Conservation (phyloP, 2,329 filamentous ascomycete species). For the Cladosporium sp. region DNA sequence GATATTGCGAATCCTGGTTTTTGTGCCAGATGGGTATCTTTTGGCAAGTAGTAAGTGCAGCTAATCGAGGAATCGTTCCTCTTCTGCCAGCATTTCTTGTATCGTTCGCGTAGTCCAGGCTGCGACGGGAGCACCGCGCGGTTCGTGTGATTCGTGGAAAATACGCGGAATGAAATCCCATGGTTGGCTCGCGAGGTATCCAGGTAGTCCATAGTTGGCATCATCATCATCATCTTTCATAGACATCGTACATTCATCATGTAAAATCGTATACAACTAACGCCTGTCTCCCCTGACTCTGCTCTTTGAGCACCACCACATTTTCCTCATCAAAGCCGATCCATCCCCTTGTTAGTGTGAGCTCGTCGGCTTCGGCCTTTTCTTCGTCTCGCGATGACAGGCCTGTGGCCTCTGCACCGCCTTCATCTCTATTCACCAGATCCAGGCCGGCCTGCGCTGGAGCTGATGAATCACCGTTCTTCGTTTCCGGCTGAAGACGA, state of each 20-base stretch:
- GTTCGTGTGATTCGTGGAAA: no score
- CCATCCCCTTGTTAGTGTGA: constrained; percentile 54
- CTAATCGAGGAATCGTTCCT: no score
- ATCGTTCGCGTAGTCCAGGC: no score
- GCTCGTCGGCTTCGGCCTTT: constrained; percentile 17
- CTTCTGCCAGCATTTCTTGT: no score
- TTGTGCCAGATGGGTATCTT: no score
- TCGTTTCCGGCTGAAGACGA: constrained; percentile 36
- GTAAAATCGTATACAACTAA: constrained; percentile 87
- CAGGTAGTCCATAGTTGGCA: neutral
- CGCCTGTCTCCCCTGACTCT: constrained; percentile 62
- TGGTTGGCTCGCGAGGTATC: neutral
- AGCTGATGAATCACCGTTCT: constrained; percentile 7
- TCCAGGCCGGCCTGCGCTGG: constrained; percentile 18
- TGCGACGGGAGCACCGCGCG: no score
- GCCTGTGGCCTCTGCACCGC: no score
- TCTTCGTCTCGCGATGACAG: neutral
- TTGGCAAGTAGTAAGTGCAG: no score
- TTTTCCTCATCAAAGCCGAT: constrained; percentile 90
- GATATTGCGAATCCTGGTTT: no score
- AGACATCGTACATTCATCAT: constrained; percentile 31
- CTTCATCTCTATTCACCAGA: constrained; percentile 12
- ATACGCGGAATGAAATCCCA: no score
- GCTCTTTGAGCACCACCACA: constrained; percentile 77
- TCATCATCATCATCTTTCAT: neutral